Evolutionary conservation across 805 yeast species (phyloP), one percentile per base, ranked within the genome.

Genomic region (Pichia scutulata): DNA sequence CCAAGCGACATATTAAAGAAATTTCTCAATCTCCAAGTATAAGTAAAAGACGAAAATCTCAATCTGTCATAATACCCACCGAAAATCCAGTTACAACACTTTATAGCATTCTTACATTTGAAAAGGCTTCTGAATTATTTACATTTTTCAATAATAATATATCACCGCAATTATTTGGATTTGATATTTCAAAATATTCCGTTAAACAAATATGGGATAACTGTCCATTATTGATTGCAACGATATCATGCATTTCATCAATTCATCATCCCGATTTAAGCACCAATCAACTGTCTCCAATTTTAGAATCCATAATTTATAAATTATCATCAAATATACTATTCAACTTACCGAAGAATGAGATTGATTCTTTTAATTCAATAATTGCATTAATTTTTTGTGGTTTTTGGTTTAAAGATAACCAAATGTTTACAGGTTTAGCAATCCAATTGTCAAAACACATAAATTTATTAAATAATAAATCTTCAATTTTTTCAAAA

Each of bases 391-490:
- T 83, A 39, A 75, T 82, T 41, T 73, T 82, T 24, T 81, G 85
- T 55, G 82, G 86, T 44, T 80, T 82, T 58, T 83, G 88, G 88
- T 71, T 82, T 44, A 76, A 82, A 21, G 75, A 82, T 53, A 74
- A 78, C 18, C 85, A 80, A 58, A 73, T 80, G 76, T 80, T 81
- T 57, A 79, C 85, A 1, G 84, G 86, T 0, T 60, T 82, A 44
- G 88, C 88, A 0, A 60, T 82, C n/a, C 86, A 83, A 57, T 62
- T 82, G 25, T 86, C 87, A 0, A 75, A 76, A 50, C 79, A 74
- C 47, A 68, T 77, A 53, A 75, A 77, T 5, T 58, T 80, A 30
- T 76, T 73, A 37, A 46, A n/a, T 10, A 47, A 51, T 21, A 52
- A 46, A n/a, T 39, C 26, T n/a, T 43, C 42, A 26, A 39, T 40